Conservation (phyloP, 305 asterid genomes). For the Fraxinus paxiana region DNA sequence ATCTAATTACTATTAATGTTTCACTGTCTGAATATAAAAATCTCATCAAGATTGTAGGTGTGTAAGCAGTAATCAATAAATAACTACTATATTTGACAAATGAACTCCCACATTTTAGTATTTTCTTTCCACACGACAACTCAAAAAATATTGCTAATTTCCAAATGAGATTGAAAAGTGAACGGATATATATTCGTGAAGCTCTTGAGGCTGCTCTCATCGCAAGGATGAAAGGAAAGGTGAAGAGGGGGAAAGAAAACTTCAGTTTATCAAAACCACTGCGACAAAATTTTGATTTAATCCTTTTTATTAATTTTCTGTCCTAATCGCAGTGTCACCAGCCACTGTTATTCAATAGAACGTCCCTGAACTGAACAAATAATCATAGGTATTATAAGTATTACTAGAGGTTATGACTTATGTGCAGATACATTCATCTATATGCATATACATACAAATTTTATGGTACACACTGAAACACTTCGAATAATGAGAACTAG, state of each 20-base stretch:
- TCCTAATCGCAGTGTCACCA: constrained; percentile 10
- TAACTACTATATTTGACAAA: background rate
- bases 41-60: constrained; percentile 11
- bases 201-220: background rate
- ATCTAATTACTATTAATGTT: background rate
- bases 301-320: background rate
- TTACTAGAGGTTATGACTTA: background rate
- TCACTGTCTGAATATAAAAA: background rate
- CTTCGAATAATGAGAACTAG: constrained; percentile 1
- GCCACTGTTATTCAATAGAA: constrained; percentile 1
- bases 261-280: background rate
- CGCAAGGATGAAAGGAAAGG: background rate
- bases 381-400: background rate
- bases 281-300: background rate
- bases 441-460: constrained; percentile 1
- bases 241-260: background rate
- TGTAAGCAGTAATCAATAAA: background rate
- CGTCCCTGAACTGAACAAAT: constrained; percentile 9
- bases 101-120: background rate
- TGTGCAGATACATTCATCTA: background rate
- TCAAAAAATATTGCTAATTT: background rate
- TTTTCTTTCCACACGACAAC: constrained; percentile 12
- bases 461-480: background rate
- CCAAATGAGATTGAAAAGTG: background rate
- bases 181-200: background rate